phyloP scores from a whole-genome alignment of 2,329 filamentous ascomycete genomes.

The Neurospora sp. region DNA sequence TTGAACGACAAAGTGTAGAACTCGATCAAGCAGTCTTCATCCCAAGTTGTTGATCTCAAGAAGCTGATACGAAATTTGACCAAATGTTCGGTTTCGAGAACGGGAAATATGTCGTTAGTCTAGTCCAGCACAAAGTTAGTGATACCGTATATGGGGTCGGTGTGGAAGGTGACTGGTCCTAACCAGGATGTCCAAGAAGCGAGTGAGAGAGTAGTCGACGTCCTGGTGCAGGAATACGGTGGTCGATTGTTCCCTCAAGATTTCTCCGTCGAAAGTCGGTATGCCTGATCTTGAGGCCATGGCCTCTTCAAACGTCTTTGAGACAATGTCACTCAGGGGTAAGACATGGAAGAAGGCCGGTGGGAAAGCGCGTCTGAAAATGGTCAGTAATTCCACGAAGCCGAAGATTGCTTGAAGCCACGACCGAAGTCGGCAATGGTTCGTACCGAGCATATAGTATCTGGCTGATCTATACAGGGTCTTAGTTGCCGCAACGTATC shows the following conservation, averaged over 20 bases:
- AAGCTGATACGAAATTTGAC: slow-evolving; percentile 13
- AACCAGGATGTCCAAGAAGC: slow-evolving; percentile 12
- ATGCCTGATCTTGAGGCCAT: slow-evolving; percentile 1
- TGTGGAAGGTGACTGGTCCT: no score
- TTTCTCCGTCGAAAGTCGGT: slow-evolving; percentile 4
- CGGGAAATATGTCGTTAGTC: slow-evolving; percentile 12
- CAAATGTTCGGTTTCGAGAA: slow-evolving; percentile 12
- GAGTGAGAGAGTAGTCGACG: slow-evolving; percentile 3
- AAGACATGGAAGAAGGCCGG: slow-evolving; percentile 11
- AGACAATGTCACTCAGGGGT: slow-evolving; percentile 1
- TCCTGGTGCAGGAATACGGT: slow-evolving; percentile 9
- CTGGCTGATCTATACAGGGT: slow-evolving; percentile 12
- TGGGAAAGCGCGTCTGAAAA: slow-evolving; percentile 10
- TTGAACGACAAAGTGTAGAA: slow-evolving; percentile 12
- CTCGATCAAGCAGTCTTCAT: slow-evolving; percentile 7
- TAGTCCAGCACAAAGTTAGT: slow-evolving; percentile 1
- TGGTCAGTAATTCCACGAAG: background rate
- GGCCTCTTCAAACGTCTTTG: slow-evolving; percentile 9
- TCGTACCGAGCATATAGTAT: slow-evolving; percentile 13
- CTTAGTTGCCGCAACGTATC: background rate
- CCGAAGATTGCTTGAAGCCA: background rate
- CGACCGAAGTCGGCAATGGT: background rate
- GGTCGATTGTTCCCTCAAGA: slow-evolving; percentile 4
- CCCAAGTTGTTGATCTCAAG: slow-evolving; percentile 2
- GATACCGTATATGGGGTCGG: background rate